Conservation (phyloP, 1,284 basidiomycete species). For the Moesziomyces globuligerus region DNA sequence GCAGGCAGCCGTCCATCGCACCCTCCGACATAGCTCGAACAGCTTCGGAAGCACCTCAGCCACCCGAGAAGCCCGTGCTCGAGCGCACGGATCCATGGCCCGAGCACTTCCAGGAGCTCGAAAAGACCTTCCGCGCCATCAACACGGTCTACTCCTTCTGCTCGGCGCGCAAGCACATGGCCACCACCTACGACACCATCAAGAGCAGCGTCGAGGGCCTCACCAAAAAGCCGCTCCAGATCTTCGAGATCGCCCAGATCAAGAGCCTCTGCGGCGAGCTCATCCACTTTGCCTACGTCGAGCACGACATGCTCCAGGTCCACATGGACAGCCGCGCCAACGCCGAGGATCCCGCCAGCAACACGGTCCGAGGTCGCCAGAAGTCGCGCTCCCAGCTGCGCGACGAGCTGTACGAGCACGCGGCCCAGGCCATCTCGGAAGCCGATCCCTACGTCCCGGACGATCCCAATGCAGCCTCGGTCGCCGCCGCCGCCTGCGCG, state of each 20-base stretch:
- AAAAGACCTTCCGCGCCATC: slow-evolving; percentile 75
- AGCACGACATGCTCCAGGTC: slow-evolving; percentile 75
- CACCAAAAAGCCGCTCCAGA: slow-evolving; percentile 80
- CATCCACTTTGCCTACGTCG: slow-evolving; percentile 83
- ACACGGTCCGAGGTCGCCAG: slow-evolving; percentile 23
- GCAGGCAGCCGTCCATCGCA: slow-evolving; percentile 33
- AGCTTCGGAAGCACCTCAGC: slow-evolving; percentile 10
- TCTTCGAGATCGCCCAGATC: slow-evolving; percentile 81
- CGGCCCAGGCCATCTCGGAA: slow-evolving; percentile 25
- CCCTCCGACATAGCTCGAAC: slow-evolving; percentile 18
- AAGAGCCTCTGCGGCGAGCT: slow-evolving; percentile 87
- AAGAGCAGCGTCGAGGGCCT: slow-evolving; percentile 81
- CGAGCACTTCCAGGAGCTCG: slow-evolving; percentile 67
- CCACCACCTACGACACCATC: slow-evolving; percentile 81
- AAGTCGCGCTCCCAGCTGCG: slow-evolving; percentile 18
- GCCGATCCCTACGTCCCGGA: slow-evolving; percentile 24
- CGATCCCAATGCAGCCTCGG: slow-evolving; percentile 14
- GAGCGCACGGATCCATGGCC: slow-evolving; percentile 63
- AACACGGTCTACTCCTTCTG: slow-evolving; percentile 90
- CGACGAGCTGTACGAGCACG: slow-evolving; percentile 51
- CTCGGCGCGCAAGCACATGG: slow-evolving; percentile 82
- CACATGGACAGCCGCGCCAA: slow-evolving; percentile 69
- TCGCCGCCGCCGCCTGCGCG: background rate
- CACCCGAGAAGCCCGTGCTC: slow-evolving; percentile 27
- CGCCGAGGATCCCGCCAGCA: slow-evolving; percentile 34